Conservation (phyloP, 768 basidiomycete species). For the Paxillus involutus region DNA sequence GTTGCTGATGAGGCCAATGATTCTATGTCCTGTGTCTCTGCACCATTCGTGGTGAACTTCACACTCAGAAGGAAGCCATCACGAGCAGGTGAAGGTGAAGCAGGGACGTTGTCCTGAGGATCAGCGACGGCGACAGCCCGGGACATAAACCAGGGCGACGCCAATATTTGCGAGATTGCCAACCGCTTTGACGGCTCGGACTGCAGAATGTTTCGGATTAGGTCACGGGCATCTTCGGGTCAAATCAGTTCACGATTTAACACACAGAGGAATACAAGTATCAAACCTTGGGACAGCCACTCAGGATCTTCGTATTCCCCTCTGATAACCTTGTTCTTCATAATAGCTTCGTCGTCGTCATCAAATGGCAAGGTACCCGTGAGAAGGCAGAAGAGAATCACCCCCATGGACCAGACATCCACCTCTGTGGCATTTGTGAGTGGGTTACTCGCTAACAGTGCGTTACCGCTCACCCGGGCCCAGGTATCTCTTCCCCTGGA, state of each 20-base stretch:
- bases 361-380: slow-evolving; percentile 91
- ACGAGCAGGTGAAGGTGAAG: slow-evolving; percentile 33
- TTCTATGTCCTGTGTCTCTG: slow-evolving; percentile 23
- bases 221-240: slow-evolving; percentile 73
- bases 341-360: slow-evolving; percentile 81
- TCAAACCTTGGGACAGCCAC: slow-evolving; percentile 83
- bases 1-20: slow-evolving; percentile 47
- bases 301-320: slow-evolving; percentile 90
- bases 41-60: slow-evolving; percentile 8
- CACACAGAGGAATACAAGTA: slow-evolving; percentile 10
- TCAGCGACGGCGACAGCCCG: slow-evolving; percentile 9
- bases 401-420: slow-evolving; percentile 92
- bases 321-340: slow-evolving; percentile 81
- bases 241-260: slow-evolving; percentile 1
- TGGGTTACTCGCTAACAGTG: not conserved
- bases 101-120: slow-evolving; percentile 19
- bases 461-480: slow-evolving; percentile 67
- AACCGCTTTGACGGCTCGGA: slow-evolving; percentile 75
- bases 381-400: slow-evolving; percentile 87
- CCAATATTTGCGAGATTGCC: slow-evolving; percentile 81
- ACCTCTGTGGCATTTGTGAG: slow-evolving; percentile 62
- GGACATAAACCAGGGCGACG: slow-evolving; percentile 81
- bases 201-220: slow-evolving; percentile 76
- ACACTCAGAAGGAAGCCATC: slow-evolving; percentile 30
- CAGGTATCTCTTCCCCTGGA: slow-evolving; percentile 83